Evolutionary conservation across 139 green algal genomes (phyloP), one percentile per base, ranked within the genome.

Genomic region (Coelastrella sp.): DNA sequence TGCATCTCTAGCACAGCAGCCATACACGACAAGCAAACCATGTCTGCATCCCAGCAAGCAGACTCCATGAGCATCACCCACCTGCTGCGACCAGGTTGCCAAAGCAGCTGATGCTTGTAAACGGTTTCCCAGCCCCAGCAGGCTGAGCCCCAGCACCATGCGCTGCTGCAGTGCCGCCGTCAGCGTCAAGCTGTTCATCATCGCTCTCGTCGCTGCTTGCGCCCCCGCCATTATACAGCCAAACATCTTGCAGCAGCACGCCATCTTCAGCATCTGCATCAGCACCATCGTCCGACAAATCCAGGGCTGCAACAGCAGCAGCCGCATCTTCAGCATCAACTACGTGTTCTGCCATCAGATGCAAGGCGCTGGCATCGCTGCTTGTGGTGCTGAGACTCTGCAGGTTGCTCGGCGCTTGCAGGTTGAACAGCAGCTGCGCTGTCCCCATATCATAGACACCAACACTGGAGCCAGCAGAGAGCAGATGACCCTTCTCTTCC

Each of bases 371-470:
- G 48, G 64, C 59, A 63, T 34, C 38, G 21, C 79, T 69, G 51
- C 68, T 50, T n/a, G 43, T 34, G 51, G 73, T n/a, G 35, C 53
- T 30, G 45, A 80, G 72, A 7, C 72, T 19, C 21, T 34, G 72
- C 30, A 5, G 48, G 2, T 0, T 37, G 17, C 35, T 17, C n/a
- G 73, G 21, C 0, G 19, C 35, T 15, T 64, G 62, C 48, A 90
- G 45, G n/a, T 73, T 88, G 38, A 83, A 79, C 37, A 92, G 66
- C 79, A 87, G 45, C n/a, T 86, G 74, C 0, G 86, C 79, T 13
- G 86, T 81, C 19, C 9, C 50, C 4, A 90, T 48, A 73, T 92
- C 89, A 83, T 86, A 92, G 25, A 92, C 41, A 17, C 81, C 75
- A 40, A 90, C 40, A 11, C 57, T 66, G 32, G 41, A 69, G 48